Evolutionary conservation across 495 filamentous ascomycete genomes (phyloP).

Genomic region (Elasticomyces elasticus): DNA sequence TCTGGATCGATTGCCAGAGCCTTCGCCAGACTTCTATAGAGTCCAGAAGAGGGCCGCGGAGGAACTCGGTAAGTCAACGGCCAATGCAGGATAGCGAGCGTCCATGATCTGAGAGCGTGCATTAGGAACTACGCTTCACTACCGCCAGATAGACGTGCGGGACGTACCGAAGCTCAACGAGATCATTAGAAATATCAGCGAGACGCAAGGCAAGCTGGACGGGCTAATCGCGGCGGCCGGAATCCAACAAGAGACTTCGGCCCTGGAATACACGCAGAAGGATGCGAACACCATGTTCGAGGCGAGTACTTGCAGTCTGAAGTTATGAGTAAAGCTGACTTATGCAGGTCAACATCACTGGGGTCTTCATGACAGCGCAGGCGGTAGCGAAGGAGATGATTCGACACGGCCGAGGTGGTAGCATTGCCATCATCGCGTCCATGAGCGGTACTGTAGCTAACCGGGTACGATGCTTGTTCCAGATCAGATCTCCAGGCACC

Average conservation of each 20-base stretch:
- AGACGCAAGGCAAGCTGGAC: constrained; percentile 62
- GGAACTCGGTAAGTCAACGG: constrained; percentile 45
- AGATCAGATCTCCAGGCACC: neutral
- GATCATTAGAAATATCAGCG: constrained; percentile 58
- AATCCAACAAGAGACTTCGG: constrained; percentile 62
- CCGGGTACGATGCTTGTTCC: constrained; percentile 34
- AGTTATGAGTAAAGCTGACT: neutral
- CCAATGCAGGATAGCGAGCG: neutral
- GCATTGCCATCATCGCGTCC: constrained; percentile 62
- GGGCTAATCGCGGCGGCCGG: constrained; percentile 75
- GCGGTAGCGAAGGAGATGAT: constrained; percentile 70
- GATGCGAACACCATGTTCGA: constrained; percentile 58
- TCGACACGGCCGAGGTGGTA: constrained; percentile 47
- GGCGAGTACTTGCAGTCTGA: constrained; percentile 33
- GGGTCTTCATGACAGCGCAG: constrained; percentile 68
- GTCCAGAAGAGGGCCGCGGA: constrained; percentile 54
- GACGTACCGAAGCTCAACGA: constrained; percentile 57
- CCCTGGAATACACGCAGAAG: constrained; percentile 56
- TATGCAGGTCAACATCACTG: constrained; percentile 51
- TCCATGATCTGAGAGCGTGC: neutral
- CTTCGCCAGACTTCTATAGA: constrained; percentile 48
- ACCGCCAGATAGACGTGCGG: constrained; percentile 80
- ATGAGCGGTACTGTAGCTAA: constrained; percentile 80
- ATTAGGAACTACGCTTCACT: constrained; percentile 51
- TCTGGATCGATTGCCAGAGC: constrained; percentile 43